A percentile compares a stretch with the other conserved stretches of the same genome.
Evolutionary conservation across 257 asterid species (phyloP).

Genomic region (Galeopsis tetrahit): DNA sequence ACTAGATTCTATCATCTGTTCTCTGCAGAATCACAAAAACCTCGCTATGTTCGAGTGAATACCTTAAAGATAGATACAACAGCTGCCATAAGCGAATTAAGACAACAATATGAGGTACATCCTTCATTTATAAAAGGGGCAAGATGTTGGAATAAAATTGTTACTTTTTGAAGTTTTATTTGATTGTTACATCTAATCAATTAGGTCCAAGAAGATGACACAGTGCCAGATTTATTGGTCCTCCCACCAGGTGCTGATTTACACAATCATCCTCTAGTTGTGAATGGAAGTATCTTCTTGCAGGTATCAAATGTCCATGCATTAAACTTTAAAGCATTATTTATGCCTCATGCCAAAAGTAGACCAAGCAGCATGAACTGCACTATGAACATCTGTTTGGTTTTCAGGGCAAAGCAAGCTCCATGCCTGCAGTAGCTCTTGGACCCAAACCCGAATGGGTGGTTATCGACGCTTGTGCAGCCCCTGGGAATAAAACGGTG

Average conservation of each 20-base stretch:
- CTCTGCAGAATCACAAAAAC: constrained; percentile 67
- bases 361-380: constrained; percentile 7
- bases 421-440: constrained; percentile 90
- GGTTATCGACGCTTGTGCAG: constrained; percentile 96
- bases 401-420: constrained; percentile 89
- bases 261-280: constrained; percentile 85
- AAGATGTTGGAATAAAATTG: background rate
- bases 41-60: constrained; percentile 93
- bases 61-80: constrained; percentile 73
- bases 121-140: background rate
- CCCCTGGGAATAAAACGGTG: constrained; percentile 96
- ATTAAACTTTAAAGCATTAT: background rate
- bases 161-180: constrained; percentile 8
- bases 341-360: background rate
- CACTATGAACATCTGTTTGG: constrained; percentile 1
- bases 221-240: constrained; percentile 71
- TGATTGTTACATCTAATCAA: constrained; percentile 26
- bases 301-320: constrained; percentile 57
- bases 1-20: background rate
- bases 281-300: constrained; percentile 69
- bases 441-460: constrained; percentile 87
- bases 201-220: constrained; percentile 78
- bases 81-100: constrained; percentile 58
- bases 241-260: constrained; percentile 90
- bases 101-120: constrained; percentile 62